Conservation (phyloP, 345 rosid species). For the Camelina hispida region DNA sequence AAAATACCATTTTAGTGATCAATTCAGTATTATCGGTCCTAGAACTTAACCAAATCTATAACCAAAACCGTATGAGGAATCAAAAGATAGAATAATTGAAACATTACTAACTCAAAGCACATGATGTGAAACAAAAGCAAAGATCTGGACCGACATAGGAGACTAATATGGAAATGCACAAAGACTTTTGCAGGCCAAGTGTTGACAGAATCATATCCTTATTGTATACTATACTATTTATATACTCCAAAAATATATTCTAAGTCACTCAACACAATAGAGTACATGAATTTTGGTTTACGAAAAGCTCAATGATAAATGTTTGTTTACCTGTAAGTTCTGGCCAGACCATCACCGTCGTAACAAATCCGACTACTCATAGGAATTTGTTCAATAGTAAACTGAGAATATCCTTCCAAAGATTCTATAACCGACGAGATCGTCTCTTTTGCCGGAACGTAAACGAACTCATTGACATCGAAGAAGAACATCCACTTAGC, state of each 20-base stretch:
- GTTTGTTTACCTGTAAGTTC: constrained; percentile 63
- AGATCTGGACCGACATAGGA: constrained; percentile 34
- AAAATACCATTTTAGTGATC: not conserved
- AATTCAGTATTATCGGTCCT: not conserved
- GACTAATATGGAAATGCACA: constrained; percentile 28
- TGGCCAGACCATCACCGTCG: constrained; percentile 60
- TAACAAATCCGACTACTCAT: constrained; percentile 79
- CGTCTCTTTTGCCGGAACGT: constrained; percentile 60
- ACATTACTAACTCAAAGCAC: constrained; percentile 17
- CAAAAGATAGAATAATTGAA: not conserved
- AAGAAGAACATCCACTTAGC: constrained; percentile 94
- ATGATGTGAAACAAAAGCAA: constrained; percentile 34
- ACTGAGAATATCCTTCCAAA: constrained; percentile 61
- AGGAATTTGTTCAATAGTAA: constrained; percentile 85
- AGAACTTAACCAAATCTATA: too few species aligned
- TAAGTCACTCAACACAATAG: constrained; percentile 17
- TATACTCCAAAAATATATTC: constrained; percentile 14
- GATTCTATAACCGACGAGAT: constrained; percentile 67
- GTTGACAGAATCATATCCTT: constrained; percentile 41
- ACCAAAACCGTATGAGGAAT: not conserved
- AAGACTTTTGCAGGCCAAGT: constrained; percentile 36
- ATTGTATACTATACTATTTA: not conserved
- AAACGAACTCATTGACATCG: constrained; percentile 81
- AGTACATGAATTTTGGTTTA: constrained; percentile 24
- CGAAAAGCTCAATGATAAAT: constrained; percentile 23